Base-by-base conservation (phyloP, 805 yeast genomes). In the Candida maris region DNA sequence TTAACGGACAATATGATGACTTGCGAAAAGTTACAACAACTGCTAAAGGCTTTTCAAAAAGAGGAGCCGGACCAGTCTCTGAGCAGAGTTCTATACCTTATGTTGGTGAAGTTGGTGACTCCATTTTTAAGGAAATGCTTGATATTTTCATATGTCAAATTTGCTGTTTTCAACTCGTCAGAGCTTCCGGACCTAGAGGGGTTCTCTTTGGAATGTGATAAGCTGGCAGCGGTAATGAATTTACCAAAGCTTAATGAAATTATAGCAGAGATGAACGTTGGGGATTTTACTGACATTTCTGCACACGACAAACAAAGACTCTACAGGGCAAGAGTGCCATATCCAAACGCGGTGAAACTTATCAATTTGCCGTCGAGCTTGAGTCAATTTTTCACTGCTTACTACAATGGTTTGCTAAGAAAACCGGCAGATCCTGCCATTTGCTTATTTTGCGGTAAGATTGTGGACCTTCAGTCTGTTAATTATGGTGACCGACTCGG, bases 401-500 rank as follows among this genome's bases (percentile, higher is more conserved):
- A 73, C 37, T 67, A 75, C 38, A 73, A 75, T 44, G 67, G 64
- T 50, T 68, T 67, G 18, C 56, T 62, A 28, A 64, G 65, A 16
- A 61, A 55, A 49, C 68, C 66, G 20, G 70, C 69, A 31, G 95
- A 89, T 45, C 93, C 95, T 0, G 96, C 95, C 0, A 65, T 91
- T 7, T 91, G 98, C 52, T 61, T 91, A 37, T 81, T 81, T 43
- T 93, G 98, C 61, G 93, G 88, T 1, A 61, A 64, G 8, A 68
- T 79, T 6, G 68, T 85, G 16, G 79, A 79, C 43, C 62, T 79
- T n/a, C 96, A 89, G 51, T 76, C 65, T 42, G 58, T 66, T 27
- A 73, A 78, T 13, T 68, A 73, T 34, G 80, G 79, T 0, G 71
- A 68, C 28, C 58, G 60, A 4, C 59, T 64, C 14, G 97, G 97